Conservation (phyloP, 108 stramenopile species). For the Schizochytrium sp. region DNA sequence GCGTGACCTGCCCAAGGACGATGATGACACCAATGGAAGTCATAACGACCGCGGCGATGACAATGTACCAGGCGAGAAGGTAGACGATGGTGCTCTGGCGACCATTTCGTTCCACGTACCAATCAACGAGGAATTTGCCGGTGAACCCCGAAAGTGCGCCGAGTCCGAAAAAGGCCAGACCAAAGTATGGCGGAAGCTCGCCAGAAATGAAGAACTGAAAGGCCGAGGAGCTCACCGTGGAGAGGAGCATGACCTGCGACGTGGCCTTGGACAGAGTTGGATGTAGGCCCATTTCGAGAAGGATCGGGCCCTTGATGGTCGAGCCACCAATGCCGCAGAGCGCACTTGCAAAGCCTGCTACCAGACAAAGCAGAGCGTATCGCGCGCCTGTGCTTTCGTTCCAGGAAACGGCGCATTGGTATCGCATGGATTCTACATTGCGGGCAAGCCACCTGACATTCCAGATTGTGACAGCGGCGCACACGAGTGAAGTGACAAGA, state of each 20-base stretch:
- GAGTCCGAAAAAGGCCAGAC: neutral
- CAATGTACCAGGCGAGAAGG: neutral
- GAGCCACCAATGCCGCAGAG: neutral
- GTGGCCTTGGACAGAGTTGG: neutral
- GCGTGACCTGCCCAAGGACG: neutral
- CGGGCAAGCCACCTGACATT: neutral
- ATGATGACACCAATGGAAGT: neutral
- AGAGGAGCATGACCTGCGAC: neutral
- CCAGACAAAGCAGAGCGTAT: neutral
- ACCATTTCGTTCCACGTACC: conserved; percentile 4
- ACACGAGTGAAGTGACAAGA: neutral
- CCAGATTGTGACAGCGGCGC: neutral
- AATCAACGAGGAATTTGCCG: neutral
- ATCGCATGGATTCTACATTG: neutral
- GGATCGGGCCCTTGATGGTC: neutral
- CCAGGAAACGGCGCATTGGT: neutral
- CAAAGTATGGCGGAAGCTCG: neutral
- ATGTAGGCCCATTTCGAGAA: neutral
- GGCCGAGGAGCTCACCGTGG: neutral
- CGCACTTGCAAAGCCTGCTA: neutral
- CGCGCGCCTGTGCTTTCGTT: neutral
- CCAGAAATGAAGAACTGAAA: conserved; percentile 4
- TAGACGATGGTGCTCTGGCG: neutral
- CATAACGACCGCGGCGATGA: neutral
- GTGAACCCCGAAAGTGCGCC: neutral